Base-by-base conservation (phyloP, 768 basidiomycete genomes). In the Boletus huronensis region DNA sequence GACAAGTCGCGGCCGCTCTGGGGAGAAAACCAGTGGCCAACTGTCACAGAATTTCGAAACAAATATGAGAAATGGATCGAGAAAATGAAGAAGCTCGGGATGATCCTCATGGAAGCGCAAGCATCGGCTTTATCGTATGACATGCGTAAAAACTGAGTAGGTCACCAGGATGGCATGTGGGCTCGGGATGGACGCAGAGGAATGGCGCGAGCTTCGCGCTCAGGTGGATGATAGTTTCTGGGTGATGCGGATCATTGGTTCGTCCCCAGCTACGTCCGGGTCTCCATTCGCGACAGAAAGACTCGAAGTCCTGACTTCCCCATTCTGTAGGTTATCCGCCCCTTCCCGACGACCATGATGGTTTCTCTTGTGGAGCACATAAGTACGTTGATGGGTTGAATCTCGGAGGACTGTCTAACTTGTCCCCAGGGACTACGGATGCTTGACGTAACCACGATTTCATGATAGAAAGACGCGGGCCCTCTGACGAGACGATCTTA, bases 1-100 rank as follows among this genome's bases (percentile, higher is more conserved):
- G 84, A 92, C 66, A 89, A 80, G 70, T 78, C 80, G 9, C 82
- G 81, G 49, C 81, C 83, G 0, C 70, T 95, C 0, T 86, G 88
- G 83, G 93, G 93, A 13, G 82, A 84, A 69, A 97, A 96, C 64
- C 92, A 90, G 55, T 96, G 90, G 88, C 93, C 93, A 0, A 60
- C 64, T 3, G 75, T 84, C 25, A 69, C 73, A 1, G 70, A 66
- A 0, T 93, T 94, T 64, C 75, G 69, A 53, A 75, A 79, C 35
- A 85, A 79, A 59, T 89, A 87, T 60, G 83, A 89, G 53, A 63
- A 60, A 6, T 96, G 93, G 92, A 74, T 88, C 3, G 81, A 82
- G 62, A 93, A 88, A 77, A 96, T 96, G 94, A 87, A 89, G 69
- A 72, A 61, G 3, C 74, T 96, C 3, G 94, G 94, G 3, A 62